phyloP scores from a whole-genome alignment of 148 eudicot species.

The Amaranthus hypochondriacus region DNA sequence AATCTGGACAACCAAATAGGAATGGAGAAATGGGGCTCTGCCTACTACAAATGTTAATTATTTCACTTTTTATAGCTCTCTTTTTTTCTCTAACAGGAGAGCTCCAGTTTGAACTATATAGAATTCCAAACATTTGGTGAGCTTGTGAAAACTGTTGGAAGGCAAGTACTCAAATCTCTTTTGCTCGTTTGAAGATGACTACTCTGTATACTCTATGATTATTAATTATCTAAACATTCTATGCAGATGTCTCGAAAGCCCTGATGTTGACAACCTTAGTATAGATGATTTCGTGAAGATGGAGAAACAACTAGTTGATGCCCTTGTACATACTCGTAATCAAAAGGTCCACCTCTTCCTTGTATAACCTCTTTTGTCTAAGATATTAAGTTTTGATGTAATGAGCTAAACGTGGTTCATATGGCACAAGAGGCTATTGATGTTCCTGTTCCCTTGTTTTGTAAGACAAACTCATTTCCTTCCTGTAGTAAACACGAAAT shows the following conservation, averaged over 20 bases:
- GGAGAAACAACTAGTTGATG: constrained; percentile 40
- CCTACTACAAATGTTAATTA: neutral
- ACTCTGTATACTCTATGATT: neutral
- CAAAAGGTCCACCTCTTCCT: constrained; percentile 37
- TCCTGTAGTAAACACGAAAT: too few species aligned
- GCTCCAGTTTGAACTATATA: constrained; percentile 4
- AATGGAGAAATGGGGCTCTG: too few species aligned
- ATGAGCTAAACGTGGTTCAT: neutral
- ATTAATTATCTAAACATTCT: neutral
- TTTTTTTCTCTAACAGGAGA: constrained; percentile 13
- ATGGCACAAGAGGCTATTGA: neutral
- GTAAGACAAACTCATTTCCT: too few species aligned
- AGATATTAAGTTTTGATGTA: neutral
- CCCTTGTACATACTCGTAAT: constrained; percentile 38
- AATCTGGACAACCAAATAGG: neutral
- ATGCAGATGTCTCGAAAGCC: constrained; percentile 32
- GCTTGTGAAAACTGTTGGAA: constrained; percentile 38
- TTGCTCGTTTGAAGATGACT: neutral
- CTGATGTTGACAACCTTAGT: constrained; percentile 31
- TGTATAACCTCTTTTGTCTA: neutral
- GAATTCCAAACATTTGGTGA: constrained; percentile 27
- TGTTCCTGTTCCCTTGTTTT: neutral
- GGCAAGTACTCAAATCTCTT: constrained; percentile 24
- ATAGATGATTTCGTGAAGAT: constrained; percentile 34
- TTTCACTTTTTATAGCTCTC: neutral